Evolutionary conservation across 768 basidiomycete genomes (phyloP).

Genomic region (Gymnopilus dilepis): DNA sequence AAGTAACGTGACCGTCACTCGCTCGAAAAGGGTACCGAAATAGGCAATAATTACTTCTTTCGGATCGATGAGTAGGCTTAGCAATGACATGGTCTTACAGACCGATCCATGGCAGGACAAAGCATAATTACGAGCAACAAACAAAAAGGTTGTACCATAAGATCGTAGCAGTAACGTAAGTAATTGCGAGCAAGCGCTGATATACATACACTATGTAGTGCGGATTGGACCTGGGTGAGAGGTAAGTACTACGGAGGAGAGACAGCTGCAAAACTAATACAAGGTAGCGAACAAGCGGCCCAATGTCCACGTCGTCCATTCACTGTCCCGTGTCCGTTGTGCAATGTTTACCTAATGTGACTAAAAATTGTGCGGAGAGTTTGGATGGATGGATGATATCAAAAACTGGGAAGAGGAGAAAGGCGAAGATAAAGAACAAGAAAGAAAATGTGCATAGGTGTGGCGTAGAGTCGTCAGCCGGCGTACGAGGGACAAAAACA

Average conservation of each 20-base stretch:
- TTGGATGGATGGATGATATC: no score
- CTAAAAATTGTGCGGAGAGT: not conserved
- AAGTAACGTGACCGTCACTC: not conserved
- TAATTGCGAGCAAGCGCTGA: not conserved
- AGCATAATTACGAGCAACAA: no score
- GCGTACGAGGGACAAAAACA: not conserved
- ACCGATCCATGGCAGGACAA: no score
- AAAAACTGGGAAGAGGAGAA: slow-evolving; percentile 6
- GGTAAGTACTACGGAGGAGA: not conserved
- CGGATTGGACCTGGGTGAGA: not conserved
- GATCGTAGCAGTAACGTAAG: slow-evolving; percentile 2
- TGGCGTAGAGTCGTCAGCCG: not conserved
- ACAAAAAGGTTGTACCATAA: not conserved
- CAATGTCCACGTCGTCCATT: slow-evolving; percentile 47
- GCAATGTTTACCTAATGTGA: slow-evolving; percentile 33
- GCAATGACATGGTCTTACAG: no score
- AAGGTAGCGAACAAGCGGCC: slow-evolving; percentile 45
- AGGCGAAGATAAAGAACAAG: slow-evolving; percentile 11
- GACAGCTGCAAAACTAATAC: slow-evolving; percentile 44
- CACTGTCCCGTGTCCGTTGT: slow-evolving; percentile 53
- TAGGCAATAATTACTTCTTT: slow-evolving; percentile 14
- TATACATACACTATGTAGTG: slow-evolving; percentile 18
- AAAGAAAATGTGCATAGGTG: slow-evolving; percentile 16
- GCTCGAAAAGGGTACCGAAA: not conserved
- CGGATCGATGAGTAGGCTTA: not conserved